These are phyloP conservation scores for Platismatia glauca DNA, from an alignment of 495 filamentous ascomycete species.

Conservation along the genomic window DNA sequence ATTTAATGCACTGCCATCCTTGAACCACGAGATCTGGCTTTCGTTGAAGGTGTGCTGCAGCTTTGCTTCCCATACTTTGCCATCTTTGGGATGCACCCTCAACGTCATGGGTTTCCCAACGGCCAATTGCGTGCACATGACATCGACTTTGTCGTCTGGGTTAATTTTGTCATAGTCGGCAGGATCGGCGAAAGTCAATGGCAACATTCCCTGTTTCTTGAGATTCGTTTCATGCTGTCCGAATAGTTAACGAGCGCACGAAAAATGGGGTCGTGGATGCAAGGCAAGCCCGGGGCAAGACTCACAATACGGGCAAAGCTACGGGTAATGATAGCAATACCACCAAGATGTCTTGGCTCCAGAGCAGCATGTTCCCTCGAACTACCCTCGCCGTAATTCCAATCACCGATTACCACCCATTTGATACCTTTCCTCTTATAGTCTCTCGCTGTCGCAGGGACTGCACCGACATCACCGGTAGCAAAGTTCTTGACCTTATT, in stretches of 20 bases:
- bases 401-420: conserved; percentile 99
- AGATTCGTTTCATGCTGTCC: conserved; percentile 92
- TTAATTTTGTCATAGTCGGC: conserved; percentile 97
- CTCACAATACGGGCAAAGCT: conserved; percentile 88
- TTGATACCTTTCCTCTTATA: conserved; percentile 94
- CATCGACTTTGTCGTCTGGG: conserved; percentile 83
- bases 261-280: not conserved
- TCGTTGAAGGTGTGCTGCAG: conserved; percentile 96
- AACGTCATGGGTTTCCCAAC: conserved; percentile 94
- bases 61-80: conserved; percentile 64
- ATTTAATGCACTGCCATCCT: conserved; percentile 91
- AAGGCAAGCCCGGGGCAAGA: conserved; percentile 10
- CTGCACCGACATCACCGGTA: conserved; percentile 73
- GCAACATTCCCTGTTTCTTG: conserved; percentile 99
- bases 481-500: conserved; percentile 96
- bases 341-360: conserved; percentile 94
- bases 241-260: conserved; percentile 3
- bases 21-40: conserved; percentile 96
- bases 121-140: conserved; percentile 80
- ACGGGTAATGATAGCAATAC: conserved; percentile 92
- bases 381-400: conserved; percentile 98
- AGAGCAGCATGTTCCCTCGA: conserved; percentile 97
- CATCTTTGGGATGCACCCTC: conserved; percentile 76
- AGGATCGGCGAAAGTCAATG: conserved; percentile 86
- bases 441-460: conserved; percentile 91